Base-by-base conservation (phyloP, 2,329 filamentous ascomycete genomes). In the Endoconidiophora polonica region DNA sequence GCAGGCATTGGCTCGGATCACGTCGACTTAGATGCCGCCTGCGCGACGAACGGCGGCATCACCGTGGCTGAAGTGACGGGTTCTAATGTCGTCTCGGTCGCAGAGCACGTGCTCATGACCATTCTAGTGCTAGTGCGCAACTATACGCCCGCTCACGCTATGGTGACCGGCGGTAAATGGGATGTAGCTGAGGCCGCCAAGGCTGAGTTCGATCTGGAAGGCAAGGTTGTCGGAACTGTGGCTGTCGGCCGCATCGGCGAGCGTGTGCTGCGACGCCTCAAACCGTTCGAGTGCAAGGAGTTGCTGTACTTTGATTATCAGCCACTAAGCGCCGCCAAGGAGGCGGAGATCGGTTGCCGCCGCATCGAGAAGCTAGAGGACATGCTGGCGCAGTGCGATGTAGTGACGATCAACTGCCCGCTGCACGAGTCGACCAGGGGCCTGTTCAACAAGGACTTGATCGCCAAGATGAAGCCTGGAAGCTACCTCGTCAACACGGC, bases 281-380 rank as follows among this genome's bases (percentile, higher is more conserved):
- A 93, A 80, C 73, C 88, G 58, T 98, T 98, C 64, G 90, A 94
- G 75, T 98, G 91, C 86, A 94, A 94, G 81, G 90, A 96, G 76
- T 79, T 98, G 46, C 79, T 96, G 56, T 98, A 98, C 84, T 96
- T 85, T 66, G 91, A 98, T 73, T 98, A 98, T 83, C 91, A 98
- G 77, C 87, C 90, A 48, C 76, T 98, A 57, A 74, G 70, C 54
- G 63, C 86, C 54, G 87, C 94, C 73, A 74, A 79, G 60, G 88
- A 96, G 29, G 29, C 29, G 3, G 29, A 95, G 74, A 96, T 96
- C 69, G 90, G 90, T 66, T 88, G 82, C 77, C 78, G 86, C 61
- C 80, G 91, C 55, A 87, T 96, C 54, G 83, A 90, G 45, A 76
- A 66, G 61, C 80, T 98, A 61, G 88, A 95, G 75, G 90, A 96